Conservation (phyloP, 352 stramenopile genomes). For the Peronospora destructor region DNA sequence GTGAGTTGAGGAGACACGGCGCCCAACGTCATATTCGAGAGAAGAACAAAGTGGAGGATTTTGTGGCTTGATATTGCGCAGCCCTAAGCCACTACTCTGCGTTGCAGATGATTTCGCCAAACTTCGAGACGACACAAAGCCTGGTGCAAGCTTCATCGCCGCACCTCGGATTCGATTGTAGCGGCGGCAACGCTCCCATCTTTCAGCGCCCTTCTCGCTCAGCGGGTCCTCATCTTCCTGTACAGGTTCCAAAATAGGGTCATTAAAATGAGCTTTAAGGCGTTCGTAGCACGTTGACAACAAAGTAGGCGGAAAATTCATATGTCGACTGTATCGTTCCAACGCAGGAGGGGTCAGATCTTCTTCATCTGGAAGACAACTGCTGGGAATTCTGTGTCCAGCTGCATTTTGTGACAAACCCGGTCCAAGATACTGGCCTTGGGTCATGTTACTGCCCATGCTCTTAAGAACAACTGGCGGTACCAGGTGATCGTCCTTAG, state of each 20-base stretch:
- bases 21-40: conserved; percentile 26
- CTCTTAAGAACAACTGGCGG: conserved; percentile 12
- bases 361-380: conserved; percentile 7
- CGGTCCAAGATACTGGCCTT: conserved; percentile 23
- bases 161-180: conserved; percentile 56
- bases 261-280: conserved; percentile 66
- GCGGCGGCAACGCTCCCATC: conserved; percentile 50
- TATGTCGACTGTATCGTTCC: conserved; percentile 41
- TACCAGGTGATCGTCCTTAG: conserved; percentile 8
- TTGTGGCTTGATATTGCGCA: conserved; percentile 13
- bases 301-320: conserved; percentile 46
- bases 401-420: conserved; percentile 6
- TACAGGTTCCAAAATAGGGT: conserved; percentile 53
- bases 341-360: conserved; percentile 7
- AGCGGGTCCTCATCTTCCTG: conserved; percentile 72
- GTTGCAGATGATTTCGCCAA: conserved; percentile 13
- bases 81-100: conserved; percentile 4
- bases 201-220: conserved; percentile 63
- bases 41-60: conserved; percentile 24
- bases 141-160: conserved; percentile 54
- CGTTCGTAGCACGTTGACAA: conserved; percentile 60
- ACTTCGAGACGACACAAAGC: conserved; percentile 36
- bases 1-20: conserved; percentile 15
- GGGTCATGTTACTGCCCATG: conserved; percentile 12
- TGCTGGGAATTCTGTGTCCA: conserved; percentile 15